Percentiles rank a stretch among this genome's conserved stretches.
Evolutionary conservation across 73 alveolate species (phyloP).

Genomic region (Paramecium sexaurelia): DNA sequence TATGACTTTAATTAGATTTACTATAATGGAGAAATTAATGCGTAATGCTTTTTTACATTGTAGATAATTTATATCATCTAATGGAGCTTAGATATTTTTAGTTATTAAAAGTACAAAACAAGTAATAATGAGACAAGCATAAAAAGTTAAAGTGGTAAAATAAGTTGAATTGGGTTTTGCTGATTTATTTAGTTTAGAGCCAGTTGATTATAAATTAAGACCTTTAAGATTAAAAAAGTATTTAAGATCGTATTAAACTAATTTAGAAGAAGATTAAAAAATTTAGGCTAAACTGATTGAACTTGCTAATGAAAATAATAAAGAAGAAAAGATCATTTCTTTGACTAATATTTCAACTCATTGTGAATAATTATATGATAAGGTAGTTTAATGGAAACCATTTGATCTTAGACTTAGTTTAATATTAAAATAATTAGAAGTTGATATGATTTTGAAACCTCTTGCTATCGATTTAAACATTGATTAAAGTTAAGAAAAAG

Average conservation of each 20-base stretch:
- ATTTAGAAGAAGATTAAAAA: background rate
- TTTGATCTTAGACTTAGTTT: background rate
- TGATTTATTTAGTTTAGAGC: slow-evolving; percentile 59
- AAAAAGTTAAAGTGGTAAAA: slow-evolving; percentile 24
- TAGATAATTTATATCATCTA: slow-evolving; percentile 30
- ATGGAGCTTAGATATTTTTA: slow-evolving; percentile 48
- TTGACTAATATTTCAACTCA: background rate
- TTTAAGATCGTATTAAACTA: background rate
- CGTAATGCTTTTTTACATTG: slow-evolving; percentile 46
- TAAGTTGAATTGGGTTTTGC: slow-evolving; percentile 65
- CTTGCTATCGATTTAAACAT: slow-evolving; percentile 27
- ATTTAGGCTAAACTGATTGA: background rate
- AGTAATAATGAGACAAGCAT: slow-evolving; percentile 37
- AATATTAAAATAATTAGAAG: background rate
- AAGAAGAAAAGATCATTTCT: background rate
- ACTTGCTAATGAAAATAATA: background rate
- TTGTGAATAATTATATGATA: background rate
- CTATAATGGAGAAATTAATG: slow-evolving; percentile 53
- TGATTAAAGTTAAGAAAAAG: slow-evolving; percentile 58
- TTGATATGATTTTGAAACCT: background rate
- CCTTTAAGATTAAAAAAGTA: slow-evolving; percentile 61
- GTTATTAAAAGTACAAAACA: slow-evolving; percentile 42
- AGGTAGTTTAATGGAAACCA: background rate
- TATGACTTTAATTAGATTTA: slow-evolving; percentile 51
- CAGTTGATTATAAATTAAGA: slow-evolving; percentile 58